A percentile compares a stretch with the other conserved stretches of the same genome.
Evolutionary conservation across 2,329 filamentous ascomycete genomes (phyloP).

Genomic region (Colletotrichum lupini): DNA sequence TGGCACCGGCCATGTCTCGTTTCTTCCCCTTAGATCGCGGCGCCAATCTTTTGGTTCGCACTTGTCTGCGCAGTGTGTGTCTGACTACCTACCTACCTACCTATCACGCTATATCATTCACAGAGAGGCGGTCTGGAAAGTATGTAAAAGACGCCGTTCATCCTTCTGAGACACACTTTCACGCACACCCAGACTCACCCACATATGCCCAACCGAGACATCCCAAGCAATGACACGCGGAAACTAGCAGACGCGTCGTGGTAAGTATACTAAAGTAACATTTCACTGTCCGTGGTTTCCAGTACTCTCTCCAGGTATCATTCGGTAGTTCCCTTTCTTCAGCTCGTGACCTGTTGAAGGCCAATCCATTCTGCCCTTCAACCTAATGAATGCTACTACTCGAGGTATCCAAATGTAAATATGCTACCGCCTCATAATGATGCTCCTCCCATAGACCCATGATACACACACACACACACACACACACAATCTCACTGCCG

Average conservation of each 20-base stretch:
- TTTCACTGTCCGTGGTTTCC: background rate
- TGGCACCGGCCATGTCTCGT: background rate
- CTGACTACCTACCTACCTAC: too few species aligned
- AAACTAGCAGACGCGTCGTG: background rate
- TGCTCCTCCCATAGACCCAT: background rate
- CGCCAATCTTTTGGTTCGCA: background rate
- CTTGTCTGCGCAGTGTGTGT: background rate
- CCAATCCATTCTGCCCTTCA: background rate
- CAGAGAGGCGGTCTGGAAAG: background rate
- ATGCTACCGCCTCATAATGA: conserved; percentile 1
- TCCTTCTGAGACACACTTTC: background rate
- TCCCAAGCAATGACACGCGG: background rate
- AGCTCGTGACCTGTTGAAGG: conserved; percentile 34
- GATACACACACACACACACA: background rate
- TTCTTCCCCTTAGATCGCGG: background rate
- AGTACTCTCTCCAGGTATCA: background rate
- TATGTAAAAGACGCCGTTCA: background rate
- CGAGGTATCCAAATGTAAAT: conserved; percentile 15
- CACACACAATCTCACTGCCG: conserved; percentile 1
- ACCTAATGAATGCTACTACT: background rate
- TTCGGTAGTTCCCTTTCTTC: background rate
- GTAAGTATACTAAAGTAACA: too few species aligned
- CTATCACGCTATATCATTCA: background rate
- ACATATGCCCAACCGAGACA: background rate
- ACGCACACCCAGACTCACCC: too few species aligned